Evolutionary conservation across 1,284 basidiomycete genomes (phyloP), one percentile per base, ranked within the genome.

Genomic region (Phylloporus sp.): DNA sequence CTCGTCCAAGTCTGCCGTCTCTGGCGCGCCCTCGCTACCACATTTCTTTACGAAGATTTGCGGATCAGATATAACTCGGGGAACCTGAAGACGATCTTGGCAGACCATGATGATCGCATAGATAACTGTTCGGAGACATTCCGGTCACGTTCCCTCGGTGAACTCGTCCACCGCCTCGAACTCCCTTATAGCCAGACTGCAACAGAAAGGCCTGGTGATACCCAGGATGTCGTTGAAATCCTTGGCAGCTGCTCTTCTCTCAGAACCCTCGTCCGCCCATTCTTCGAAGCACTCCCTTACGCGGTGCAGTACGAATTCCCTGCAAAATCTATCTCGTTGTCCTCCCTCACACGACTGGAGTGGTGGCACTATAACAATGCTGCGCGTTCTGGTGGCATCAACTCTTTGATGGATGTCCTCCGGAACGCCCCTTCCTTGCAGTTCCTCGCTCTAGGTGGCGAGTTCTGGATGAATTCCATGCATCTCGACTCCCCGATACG

Each of bases 331-430:
- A 74, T 86, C 0, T 71, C 81, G 1, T 66, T 90, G 6, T 77
- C 80, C 15, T 82, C 82, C n/a, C 77, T 91, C 40, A 83, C 81
- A 52, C 83, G 87, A 26, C 78, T 91, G 46, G 89, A 91, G 60
- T 91, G 89, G 87, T 89, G 86, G 83, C 82, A 88, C 68, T 74
- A 84, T 66, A 78, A 78, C 63, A 82, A 84, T 58, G 89, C 89
- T 34, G 82, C 87, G 32, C 81, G 84, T 60, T 80, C 85, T 18
- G 88, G 88, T 12, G 89, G 89, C 4, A 86, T 90, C 65, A 91
- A 91, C 72, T 85, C 84, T 10, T 77, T 91, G 49, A 70, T 73
- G 4, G 77, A 81, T 60, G 85, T 89, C 60, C 80, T 91, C 37
- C 74, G 70, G 15, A 76, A 74, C 57, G 75, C 88, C 5, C 87